Evolutionary conservation across 768 basidiomycete genomes (phyloP).

Genomic region (Tulasnella sp.): DNA sequence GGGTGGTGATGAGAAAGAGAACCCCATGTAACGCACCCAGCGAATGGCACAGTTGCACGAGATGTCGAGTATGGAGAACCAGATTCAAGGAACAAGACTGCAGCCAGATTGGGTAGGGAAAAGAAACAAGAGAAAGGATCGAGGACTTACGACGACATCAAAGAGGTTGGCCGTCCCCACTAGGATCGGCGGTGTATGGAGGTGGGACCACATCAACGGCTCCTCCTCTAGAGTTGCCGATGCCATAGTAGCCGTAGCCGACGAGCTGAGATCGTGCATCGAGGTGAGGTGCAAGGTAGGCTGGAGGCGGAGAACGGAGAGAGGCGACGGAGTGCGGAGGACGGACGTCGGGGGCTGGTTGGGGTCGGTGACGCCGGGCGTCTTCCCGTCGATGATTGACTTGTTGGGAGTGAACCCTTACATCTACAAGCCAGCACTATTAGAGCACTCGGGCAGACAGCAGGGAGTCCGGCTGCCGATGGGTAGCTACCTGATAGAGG

Average conservation of each 20-base stretch:
- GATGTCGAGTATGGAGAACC: no score
- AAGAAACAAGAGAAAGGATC: no score
- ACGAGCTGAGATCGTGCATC: background rate
- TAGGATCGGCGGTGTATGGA: background rate
- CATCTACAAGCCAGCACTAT: background rate
- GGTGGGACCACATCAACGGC: background rate
- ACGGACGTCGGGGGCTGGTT: background rate
- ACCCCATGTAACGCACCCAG: no score
- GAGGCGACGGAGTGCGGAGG: background rate
- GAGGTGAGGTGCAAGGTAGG: background rate
- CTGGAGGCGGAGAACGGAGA: background rate
- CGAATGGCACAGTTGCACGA: no score
- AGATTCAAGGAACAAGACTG: no score
- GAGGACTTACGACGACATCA: no score
- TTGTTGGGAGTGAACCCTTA: background rate
- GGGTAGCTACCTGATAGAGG: background rate
- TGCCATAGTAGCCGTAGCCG: background rate
- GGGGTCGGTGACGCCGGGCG: background rate
- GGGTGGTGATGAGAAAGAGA: no score
- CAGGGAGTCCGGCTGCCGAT: background rate
- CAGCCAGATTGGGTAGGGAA: no score
- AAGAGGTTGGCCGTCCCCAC: background rate
- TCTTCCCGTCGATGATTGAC: background rate
- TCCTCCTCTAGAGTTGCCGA: background rate
- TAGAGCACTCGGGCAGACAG: background rate